These are phyloP conservation scores for Diaporthe citriasiana DNA, from an alignment of 2,329 filamentous ascomycete species.

Conservation along the genomic window DNA sequence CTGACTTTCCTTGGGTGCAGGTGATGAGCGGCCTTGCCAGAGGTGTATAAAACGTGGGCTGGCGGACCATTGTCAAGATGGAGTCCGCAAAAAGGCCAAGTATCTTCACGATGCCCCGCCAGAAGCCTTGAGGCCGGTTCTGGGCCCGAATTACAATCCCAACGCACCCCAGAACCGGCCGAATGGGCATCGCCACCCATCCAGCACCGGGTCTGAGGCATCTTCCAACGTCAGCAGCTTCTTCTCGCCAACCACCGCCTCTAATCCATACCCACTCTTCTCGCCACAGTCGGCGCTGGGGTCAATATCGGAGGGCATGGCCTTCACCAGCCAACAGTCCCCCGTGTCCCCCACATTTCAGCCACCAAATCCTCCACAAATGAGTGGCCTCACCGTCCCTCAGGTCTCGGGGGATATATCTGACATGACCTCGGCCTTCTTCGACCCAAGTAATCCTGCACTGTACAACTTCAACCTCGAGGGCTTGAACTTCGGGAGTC, in stretches of 20 bases:
- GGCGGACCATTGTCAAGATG: slow-evolving; percentile 92
- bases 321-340: slow-evolving; percentile 77
- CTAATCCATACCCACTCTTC: slow-evolving; percentile 66
- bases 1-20: slow-evolving; percentile 62
- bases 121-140: slow-evolving; percentile 88
- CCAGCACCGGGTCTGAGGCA: slow-evolving; percentile 62
- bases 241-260: slow-evolving; percentile 62
- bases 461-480: slow-evolving; percentile 97
- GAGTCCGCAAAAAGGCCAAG: slow-evolving; percentile 98
- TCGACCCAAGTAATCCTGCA: slow-evolving; percentile 92
- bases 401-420: slow-evolving; percentile 65
- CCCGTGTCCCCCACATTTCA: slow-evolving; percentile 83
- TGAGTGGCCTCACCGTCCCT: slow-evolving; percentile 63
- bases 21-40: slow-evolving; percentile 94
- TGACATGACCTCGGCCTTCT: slow-evolving; percentile 72
- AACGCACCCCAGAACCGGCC: slow-evolving; percentile 60
- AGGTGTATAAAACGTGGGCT: slow-evolving; percentile 95
- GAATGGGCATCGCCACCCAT: slow-evolving; percentile 63
- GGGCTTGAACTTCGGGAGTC: slow-evolving; percentile 94
- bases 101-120: slow-evolving; percentile 97
- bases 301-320: slow-evolving; percentile 61
- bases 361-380: slow-evolving; percentile 62
- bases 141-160: slow-evolving; percentile 79
- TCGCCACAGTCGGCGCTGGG: slow-evolving; percentile 62
- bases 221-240: slow-evolving; percentile 58